A percentile compares a stretch with the other conserved stretches of the same genome.
phyloP scores from a whole-genome alignment of 2,329 filamentous ascomycete species.

The Exophiala phaeomuriformis region DNA sequence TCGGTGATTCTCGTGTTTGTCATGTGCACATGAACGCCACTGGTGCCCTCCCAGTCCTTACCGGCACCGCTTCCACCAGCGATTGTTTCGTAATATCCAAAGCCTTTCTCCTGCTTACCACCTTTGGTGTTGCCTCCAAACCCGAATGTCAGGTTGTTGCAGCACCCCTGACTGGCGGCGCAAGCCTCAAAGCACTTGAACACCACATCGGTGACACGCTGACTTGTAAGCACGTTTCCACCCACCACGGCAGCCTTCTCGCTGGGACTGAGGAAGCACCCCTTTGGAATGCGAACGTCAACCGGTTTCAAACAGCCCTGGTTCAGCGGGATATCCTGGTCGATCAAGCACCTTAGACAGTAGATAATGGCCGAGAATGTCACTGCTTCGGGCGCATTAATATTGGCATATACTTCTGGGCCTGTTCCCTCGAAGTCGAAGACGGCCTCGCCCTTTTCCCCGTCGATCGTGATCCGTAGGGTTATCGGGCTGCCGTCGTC shows the following conservation, averaged over 20 bases:
- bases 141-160: slow-evolving; percentile 79
- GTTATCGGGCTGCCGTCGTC: slow-evolving; percentile 75
- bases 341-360: slow-evolving; percentile 71
- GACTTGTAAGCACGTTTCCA: slow-evolving; percentile 71
- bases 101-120: slow-evolving; percentile 51
- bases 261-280: slow-evolving; percentile 66
- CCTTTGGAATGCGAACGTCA: slow-evolving; percentile 63
- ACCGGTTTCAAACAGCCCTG: slow-evolving; percentile 77
- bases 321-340: slow-evolving; percentile 75
- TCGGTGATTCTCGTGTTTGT: slow-evolving; percentile 84
- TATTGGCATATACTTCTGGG: slow-evolving; percentile 70
- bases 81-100: slow-evolving; percentile 85
- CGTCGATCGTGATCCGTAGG: slow-evolving; percentile 67
- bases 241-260: slow-evolving; percentile 74
- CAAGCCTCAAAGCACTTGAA: slow-evolving; percentile 72
- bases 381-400: slow-evolving; percentile 74
- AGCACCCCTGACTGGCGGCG: slow-evolving; percentile 71
- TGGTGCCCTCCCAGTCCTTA: slow-evolving; percentile 66
- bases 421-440: slow-evolving; percentile 77
- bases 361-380: slow-evolving; percentile 83
- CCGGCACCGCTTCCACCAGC: slow-evolving; percentile 73
- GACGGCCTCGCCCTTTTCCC: slow-evolving; percentile 63
- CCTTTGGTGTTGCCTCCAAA: slow-evolving; percentile 58
- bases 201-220: slow-evolving; percentile 76
- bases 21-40: slow-evolving; percentile 76